These are phyloP conservation scores for Mycena alexandri DNA, from an alignment of 768 basidiomycete genomes.

Conservation along the genomic window DNA sequence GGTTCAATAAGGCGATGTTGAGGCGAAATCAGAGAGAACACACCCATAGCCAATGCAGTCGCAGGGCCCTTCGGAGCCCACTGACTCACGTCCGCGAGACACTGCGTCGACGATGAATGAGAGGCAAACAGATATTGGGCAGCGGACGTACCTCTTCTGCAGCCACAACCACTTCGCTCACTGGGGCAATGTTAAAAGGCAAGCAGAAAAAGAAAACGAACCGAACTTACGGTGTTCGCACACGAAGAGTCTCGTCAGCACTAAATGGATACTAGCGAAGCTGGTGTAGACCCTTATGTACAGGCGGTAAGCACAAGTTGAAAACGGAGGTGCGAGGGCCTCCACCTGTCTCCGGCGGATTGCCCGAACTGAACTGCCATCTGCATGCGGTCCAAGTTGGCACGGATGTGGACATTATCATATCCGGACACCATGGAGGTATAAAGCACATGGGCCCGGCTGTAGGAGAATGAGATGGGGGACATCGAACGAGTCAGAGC, in stretches of 20 bases:
- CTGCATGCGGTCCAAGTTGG: slow-evolving; percentile 71
- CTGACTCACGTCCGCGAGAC: slow-evolving; percentile 65
- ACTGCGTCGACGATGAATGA: slow-evolving; percentile 49
- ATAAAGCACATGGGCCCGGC: slow-evolving; percentile 73
- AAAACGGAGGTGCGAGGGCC: slow-evolving; percentile 9
- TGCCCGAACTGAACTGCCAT: slow-evolving; percentile 75
- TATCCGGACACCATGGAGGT: slow-evolving; percentile 75
- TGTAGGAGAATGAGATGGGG: slow-evolving; percentile 40
- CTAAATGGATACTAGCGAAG: slow-evolving; percentile 68
- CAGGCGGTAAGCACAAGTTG: slow-evolving; percentile 6
- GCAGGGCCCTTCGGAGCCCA: slow-evolving; percentile 70
- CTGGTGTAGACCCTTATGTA: slow-evolving; percentile 69
- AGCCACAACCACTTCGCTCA: slow-evolving; percentile 65
- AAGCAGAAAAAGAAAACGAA: not conserved
- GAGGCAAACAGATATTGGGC: not conserved
- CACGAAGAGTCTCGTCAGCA: slow-evolving; percentile 67
- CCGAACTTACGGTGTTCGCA: slow-evolving; percentile 69
- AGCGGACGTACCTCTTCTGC: slow-evolving; percentile 70
- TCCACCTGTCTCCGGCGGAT: slow-evolving; percentile 75
- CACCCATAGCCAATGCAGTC: slow-evolving; percentile 67
- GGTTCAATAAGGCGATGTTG: not conserved
- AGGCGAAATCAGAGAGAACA: slow-evolving; percentile 26
- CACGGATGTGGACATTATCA: slow-evolving; percentile 73
- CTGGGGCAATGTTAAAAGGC: slow-evolving; percentile 47
- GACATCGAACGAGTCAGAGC: not conserved